Base-by-base conservation (phyloP, 768 basidiomycete genomes). In the Xerocomellus amylosporus region DNA sequence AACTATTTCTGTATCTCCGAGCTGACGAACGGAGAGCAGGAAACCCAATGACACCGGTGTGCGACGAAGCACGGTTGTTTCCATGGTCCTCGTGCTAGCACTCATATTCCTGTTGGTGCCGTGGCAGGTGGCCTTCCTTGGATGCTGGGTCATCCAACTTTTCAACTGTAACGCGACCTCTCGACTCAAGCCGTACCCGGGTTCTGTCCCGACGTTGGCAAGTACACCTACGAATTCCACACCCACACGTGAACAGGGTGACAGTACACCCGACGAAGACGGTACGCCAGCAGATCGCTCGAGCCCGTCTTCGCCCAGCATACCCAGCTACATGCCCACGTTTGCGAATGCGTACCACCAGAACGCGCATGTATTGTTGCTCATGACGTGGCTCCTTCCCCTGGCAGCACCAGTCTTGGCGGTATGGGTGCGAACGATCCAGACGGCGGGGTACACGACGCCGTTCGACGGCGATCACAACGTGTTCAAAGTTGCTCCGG, bases 101-200 rank as follows among this genome's bases (percentile, higher is more conserved):
- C 72, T 86, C n/a, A 85, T 94, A 37, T 80, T 87, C 54, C 58
- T 90, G 37, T 73, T 93, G 49, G 76, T 95, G n/a, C 94, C 94
- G 0, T 93, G 91, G 84, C 94, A 97, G 71, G 88, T 95, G 10
- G 93, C 88, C 5, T 94, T 88, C 71, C 77, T 96, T 22, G 86
- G 90, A 19, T 85, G 85, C 59, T 91, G 90, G 85, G 55, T 86
- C n/a, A 82, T 88, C 47, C 91, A 93, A 55, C 72, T 91, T 42
- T 74, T 81, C 61, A 86, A 83, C 36, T 90, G 87, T 60, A 79
- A 79, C 17, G 72, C 68, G 36, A 49, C 59, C 34, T 39, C 41
- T 39, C 53, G 61, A 46, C 38, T 51, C 31, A 58, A 58, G 31
- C 26, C 42, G 8, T 59, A 58, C 26, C 62, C 59, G 17, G 66